Evolutionary conservation across 1,284 basidiomycete species (phyloP), one percentile per base, ranked within the genome.

Genomic region (Sparassis latifolia): DNA sequence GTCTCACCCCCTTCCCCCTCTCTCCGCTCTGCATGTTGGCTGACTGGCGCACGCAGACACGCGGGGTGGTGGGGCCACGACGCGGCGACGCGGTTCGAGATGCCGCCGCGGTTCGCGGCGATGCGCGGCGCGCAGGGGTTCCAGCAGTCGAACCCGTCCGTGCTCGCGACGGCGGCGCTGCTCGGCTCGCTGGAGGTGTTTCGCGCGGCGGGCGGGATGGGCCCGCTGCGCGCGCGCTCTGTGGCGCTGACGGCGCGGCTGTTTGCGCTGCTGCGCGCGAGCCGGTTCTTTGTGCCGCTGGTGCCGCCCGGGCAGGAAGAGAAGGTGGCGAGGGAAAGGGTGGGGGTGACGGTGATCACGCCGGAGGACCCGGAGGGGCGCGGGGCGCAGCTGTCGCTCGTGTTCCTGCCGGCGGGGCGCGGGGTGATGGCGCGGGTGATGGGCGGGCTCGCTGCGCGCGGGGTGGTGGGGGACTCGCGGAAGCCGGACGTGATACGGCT

Each of bases 51-150:
- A 31, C 50, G 31, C 60, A 92, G 95, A 62, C 84, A 86, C 52
- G 87, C 93, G 28, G 96, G 97, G 35, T 99, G 96, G 96, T 99
- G 94, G 92, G 96, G 97, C 44, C 93, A 98, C 67, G 83, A 94
- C 62, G 77, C 84, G 28, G 66, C 73, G 51, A 95, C 92, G 38
- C 86, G 97, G 39, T 99, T 99, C 74, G 74, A 82, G 52, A 98
- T 98, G 96, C 86, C 86, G 12, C 75, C 86, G 20, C 73, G 68
- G 46, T 99, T 97, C 69, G 79, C 81, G 39, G 86, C 94, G 2
- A 89, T 91, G 51, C 76, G 75, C 7, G 96, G 96, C 45, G 97
- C 97, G 1, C 89, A 92, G 64, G 95, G 95, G 33, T 98, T 90
- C 73, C 93, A 97, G 66, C 88, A 95, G 66, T 97, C 93, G 31